Conservation (phyloP, 768 basidiomycete genomes). For the Termitomyces heimii region DNA sequence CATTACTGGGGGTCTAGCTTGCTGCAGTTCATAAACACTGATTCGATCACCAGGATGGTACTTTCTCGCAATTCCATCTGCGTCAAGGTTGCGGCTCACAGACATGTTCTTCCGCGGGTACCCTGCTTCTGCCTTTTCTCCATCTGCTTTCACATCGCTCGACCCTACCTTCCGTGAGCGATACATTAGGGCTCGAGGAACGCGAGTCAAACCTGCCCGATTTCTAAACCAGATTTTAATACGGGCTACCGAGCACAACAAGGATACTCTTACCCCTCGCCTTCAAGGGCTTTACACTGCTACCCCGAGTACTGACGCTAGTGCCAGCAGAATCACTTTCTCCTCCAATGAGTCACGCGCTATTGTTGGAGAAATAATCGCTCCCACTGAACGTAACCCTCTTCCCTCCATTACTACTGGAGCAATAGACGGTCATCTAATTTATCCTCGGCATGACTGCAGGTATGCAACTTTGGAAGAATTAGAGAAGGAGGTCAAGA, state of each 20-base stretch:
- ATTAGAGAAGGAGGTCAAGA: slow-evolving; percentile 39
- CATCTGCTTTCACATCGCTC: background rate
- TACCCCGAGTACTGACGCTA: background rate
- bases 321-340: background rate
- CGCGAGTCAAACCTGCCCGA: slow-evolving; percentile 28
- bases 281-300: slow-evolving; percentile 8
- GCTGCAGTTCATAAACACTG: too few species aligned
- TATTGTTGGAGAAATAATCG: slow-evolving; percentile 29
- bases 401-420: slow-evolving; percentile 17
- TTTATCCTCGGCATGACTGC: slow-evolving; percentile 50
- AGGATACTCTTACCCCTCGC: slow-evolving; percentile 18
- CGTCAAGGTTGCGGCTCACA: background rate
- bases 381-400: slow-evolving; percentile 34
- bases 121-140: slow-evolving; percentile 1
- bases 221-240: slow-evolving; percentile 25
- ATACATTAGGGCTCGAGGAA: slow-evolving; percentile 26
- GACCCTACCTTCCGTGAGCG: slow-evolving; percentile 19
- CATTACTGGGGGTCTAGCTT: too few species aligned
- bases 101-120: background rate
- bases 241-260: slow-evolving; percentile 22
- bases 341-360: slow-evolving; percentile 20
- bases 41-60: background rate
- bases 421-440: slow-evolving; percentile 26
- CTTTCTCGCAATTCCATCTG: background rate
- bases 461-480: slow-evolving; percentile 53